Evolutionary conservation across 306 rosid genomes (phyloP).

Genomic region (Urtica urens): DNA sequence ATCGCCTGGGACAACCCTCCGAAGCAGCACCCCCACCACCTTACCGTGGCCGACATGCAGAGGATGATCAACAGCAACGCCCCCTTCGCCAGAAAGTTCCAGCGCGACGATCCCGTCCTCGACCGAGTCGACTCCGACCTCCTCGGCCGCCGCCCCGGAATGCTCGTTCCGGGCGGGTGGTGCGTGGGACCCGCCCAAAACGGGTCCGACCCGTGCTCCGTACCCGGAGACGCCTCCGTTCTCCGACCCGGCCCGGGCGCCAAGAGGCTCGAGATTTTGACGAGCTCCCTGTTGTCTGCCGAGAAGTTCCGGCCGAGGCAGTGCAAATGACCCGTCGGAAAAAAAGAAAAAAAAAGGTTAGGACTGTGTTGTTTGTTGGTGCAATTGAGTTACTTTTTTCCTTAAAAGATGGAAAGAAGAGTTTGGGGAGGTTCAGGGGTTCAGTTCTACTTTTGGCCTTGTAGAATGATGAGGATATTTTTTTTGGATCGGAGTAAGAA

Average conservation of each 20-base stretch:
- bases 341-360: too few relatives aligned
- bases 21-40: constrained; percentile 97
- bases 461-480: constrained; percentile 20
- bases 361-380: constrained; percentile 22
- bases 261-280: constrained; percentile 60
- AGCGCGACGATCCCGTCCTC: constrained; percentile 61
- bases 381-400: constrained; percentile 23
- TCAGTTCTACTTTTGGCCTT: constrained; percentile 17
- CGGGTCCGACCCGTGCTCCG: constrained; percentile 78
- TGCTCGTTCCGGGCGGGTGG: constrained; percentile 95
- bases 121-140: constrained; percentile 63
- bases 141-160: constrained; percentile 44
- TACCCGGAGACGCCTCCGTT: constrained; percentile 36
- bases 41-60: constrained; percentile 49
- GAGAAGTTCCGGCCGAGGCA: constrained; percentile 74
- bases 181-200: constrained; percentile 69
- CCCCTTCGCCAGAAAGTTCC: constrained; percentile 92
- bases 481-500: constrained; percentile 15
- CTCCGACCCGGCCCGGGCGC: constrained; percentile 75
- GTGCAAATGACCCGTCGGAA: constrained; percentile 75
- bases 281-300: constrained; percentile 53
- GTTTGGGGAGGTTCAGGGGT: too few relatives aligned
- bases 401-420: constrained; percentile 16
- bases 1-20: constrained; percentile 99
- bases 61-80: constrained; percentile 67